A percentile compares a stretch with the other conserved stretches of the same genome.
phyloP scores from a whole-genome alignment of 495 filamentous ascomycete genomes.

The Neurospora sp. region DNA sequence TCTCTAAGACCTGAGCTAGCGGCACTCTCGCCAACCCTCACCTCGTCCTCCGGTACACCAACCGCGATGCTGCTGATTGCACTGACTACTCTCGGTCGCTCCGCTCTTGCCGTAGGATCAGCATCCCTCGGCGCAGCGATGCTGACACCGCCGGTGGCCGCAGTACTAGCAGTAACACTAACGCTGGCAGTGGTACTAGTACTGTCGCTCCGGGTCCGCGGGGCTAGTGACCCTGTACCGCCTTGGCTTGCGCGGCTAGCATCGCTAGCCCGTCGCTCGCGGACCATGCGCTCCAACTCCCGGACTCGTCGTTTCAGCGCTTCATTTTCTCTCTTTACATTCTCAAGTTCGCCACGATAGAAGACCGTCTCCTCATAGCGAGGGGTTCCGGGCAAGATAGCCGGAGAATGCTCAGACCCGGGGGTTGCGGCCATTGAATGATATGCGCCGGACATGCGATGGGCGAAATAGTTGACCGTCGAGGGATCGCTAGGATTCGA shows the following conservation, averaged over 20 bases:
- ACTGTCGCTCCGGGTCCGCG: conserved; percentile 23
- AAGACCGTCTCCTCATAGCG: conserved; percentile 63
- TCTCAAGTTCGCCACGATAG: conserved; percentile 62
- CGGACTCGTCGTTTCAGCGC: conserved; percentile 59
- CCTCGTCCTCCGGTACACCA: conserved; percentile 39
- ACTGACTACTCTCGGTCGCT: conserved; percentile 25
- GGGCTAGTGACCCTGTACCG: background rate
- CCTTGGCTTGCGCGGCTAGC: conserved; percentile 19
- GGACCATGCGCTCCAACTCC: conserved; percentile 54
- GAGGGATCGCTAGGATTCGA: conserved; percentile 13
- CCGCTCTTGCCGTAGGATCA: conserved; percentile 6
- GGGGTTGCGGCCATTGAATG: conserved; percentile 9
- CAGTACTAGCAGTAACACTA: conserved; percentile 27
- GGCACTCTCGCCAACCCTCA: conserved; percentile 48
- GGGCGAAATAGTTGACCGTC: conserved; percentile 23
- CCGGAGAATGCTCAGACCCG: conserved; percentile 29
- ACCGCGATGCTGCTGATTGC: conserved; percentile 29
- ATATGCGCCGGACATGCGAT: conserved; percentile 10
- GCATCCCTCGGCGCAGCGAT: conserved; percentile 21
- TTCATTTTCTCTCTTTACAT: conserved; percentile 73
- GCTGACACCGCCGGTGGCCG: conserved; percentile 17
- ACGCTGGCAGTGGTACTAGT: conserved; percentile 32
- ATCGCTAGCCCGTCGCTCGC: conserved; percentile 36
- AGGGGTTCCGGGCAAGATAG: conserved; percentile 40
- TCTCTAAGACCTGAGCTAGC: conserved; percentile 32